Base-by-base conservation (phyloP, 768 basidiomycete species). In the Tylopilus felleus region DNA sequence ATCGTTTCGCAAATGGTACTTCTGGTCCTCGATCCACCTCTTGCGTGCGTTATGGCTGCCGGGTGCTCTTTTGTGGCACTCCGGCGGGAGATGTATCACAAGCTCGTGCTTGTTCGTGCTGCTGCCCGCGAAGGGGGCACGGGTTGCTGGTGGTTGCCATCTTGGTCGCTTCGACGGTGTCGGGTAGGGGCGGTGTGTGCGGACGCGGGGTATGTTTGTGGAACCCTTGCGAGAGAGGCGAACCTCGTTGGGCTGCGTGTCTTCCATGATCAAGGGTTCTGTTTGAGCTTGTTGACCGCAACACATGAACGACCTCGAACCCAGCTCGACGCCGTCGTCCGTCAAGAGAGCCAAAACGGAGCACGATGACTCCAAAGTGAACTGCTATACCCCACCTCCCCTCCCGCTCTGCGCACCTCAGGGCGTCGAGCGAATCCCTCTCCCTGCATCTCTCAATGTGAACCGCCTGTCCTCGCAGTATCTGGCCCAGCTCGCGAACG, bases 191-290 rank as follows among this genome's bases (percentile, higher is more conserved):
- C 28, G 44, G 22, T 51, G 38, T 5, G 44, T 19, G 23, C 59
- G 56, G 22, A 75, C 66, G 16, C 51, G 59, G 5, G 74, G 75
- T 4, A 75, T 50, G 16, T 35, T 21, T 0, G 63, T 41, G 8
- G 49, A 60, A 0, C 74, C 73, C 51, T 75, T 75, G 38, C 71
- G 68, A 25, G 65, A 51, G 49, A 69, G 60, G 43, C 73, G 73
- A 6, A 65, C 53, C 55, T 75, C 73, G 55, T 76, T 75, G 19
- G 73, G 74, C 47, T 77, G 75, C 2, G 56, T 55, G 55, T 76
- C 75, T 55, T 77, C 75, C 65, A 66, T 59, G 14, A 14, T 23
- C 42, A 35, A 44, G 38, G 5, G 43, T 31, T 19, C 17, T 53
- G 39, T 61, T 66, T 64, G 51, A 58, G 51, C 13, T 46, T 71